Conservation (phyloP, 805 yeast species). For the Pichia nakasei region DNA sequence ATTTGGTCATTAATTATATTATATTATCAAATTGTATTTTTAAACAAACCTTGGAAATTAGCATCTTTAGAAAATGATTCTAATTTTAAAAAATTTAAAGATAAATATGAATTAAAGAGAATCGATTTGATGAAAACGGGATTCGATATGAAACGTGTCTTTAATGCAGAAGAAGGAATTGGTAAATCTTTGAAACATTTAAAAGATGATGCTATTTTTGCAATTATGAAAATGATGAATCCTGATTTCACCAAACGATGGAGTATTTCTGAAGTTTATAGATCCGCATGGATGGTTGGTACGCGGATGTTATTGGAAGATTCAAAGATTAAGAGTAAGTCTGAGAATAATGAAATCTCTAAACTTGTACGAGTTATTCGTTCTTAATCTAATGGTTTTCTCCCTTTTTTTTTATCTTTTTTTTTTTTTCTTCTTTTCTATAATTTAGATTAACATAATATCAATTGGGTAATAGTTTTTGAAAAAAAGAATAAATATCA, state of each 20-base stretch:
- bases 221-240: slow-evolving; percentile 23
- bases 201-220: slow-evolving; percentile 8
- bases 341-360: slow-evolving; percentile 19
- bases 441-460: too few species aligned
- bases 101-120: slow-evolving; percentile 9
- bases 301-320: slow-evolving; percentile 15
- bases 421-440: too few species aligned
- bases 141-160: slow-evolving; percentile 13
- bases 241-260: slow-evolving; percentile 21
- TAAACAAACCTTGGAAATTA: slow-evolving; percentile 41
- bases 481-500: too few species aligned
- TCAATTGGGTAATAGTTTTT: too few species aligned
- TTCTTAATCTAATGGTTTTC: neutral
- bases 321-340: slow-evolving; percentile 7
- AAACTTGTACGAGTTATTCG: slow-evolving; percentile 9
- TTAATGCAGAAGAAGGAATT: slow-evolving; percentile 1
- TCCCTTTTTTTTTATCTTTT: too few species aligned
- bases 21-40: slow-evolving; percentile 35
- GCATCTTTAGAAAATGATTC: slow-evolving; percentile 27
- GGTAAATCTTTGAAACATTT: slow-evolving; percentile 9
- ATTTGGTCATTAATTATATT: slow-evolving; percentile 45
- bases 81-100: slow-evolving; percentile 14
- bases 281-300: slow-evolving; percentile 27
- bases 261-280: slow-evolving; percentile 13
- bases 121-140: slow-evolving; percentile 13